A percentile compares a stretch with the other conserved stretches of the same genome.
phyloP scores from a whole-genome alignment of 106 monocot species.

The Dendrobium huoshanense region DNA sequence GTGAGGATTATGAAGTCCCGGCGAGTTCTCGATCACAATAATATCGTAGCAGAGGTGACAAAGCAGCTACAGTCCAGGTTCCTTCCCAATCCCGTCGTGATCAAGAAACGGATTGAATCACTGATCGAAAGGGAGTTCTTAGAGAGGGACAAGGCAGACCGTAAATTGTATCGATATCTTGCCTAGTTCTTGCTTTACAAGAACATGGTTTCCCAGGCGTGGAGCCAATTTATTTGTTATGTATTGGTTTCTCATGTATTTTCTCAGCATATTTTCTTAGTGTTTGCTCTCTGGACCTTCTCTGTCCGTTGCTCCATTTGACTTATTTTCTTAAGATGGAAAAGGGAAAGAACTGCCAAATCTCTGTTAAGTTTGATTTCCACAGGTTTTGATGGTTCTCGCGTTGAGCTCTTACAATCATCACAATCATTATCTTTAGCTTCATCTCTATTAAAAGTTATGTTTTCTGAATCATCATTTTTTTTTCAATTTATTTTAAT shows the following conservation, averaged over 20 bases:
- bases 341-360: conserved; percentile 1
- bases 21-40: conserved; percentile 69
- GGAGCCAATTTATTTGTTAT: not conserved
- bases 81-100: conserved; percentile 68
- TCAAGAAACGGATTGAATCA: conserved; percentile 79
- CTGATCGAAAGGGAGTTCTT: conserved; percentile 81
- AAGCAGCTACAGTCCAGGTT: conserved; percentile 74
- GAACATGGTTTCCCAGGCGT: not conserved
- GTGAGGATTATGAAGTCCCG: conserved; percentile 78
- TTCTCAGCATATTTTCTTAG: not conserved
- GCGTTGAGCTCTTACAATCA: no score
- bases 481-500: no score
- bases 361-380: conserved; percentile 2
- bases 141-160: conserved; percentile 63
- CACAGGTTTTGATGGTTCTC: not conserved
- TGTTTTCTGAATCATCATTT: no score
- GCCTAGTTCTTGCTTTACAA: conserved; percentile 3
- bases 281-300: conserved; percentile 1
- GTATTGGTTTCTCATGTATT: conserved; percentile 5
- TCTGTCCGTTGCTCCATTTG: not conserved
- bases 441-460: no score
- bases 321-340: conserved; percentile 7
- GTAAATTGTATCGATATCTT: conserved; percentile 70
- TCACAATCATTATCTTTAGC: no score
- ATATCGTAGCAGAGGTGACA: conserved; percentile 67